Evolutionary conservation across 768 basidiomycete genomes (phyloP), one percentile per base, ranked within the genome.

Genomic region (Cubamyces lactineus): DNA sequence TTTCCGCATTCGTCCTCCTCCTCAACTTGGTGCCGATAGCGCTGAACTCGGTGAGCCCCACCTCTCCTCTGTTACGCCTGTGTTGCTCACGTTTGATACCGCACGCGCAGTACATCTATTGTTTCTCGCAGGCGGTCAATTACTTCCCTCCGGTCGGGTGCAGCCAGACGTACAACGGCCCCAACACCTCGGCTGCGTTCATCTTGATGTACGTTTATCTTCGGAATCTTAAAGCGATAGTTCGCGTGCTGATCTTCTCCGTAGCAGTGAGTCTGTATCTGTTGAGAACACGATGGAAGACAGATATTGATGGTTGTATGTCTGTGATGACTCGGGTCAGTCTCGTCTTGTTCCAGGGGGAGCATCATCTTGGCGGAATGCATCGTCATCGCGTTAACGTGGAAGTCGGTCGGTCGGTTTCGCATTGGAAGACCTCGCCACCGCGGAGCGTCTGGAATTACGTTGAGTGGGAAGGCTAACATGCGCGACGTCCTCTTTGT

Each of bases 331-430:
- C n/a, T n/a, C n/a, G n/a, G n/a, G n/a, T n/a, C 17, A 46, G 45
- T 47, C 13, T 38, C 55, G 34, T 56, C 46, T 2, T 39, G 43
- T 19, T 21, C 30, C 3, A 30, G 55, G 23, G 43, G 55, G n/a
- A 39, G 55, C 19, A 38, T 56, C 55, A 47, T 47, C 34, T 19
- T 56, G 7, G 16, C 55, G 3, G 55, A 56, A 17, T 39, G 43
- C 34, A 47, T 56, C 9, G 30, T 56, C 28, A 46, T 56, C 45
- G 34, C 15, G 3, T 23, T 56, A 19, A 56, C 30, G 6, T 56
- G 28, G 55, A 47, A 39, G 30, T 45, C 12, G 12, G 38, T 30
- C 17, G 30, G 45, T 9, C 17, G 13, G 13, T 19, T 28, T 13
- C 48, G 7, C 11, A 11, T 2, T 19, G 11, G 12, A 17, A 23